Evolutionary conservation across 2,329 filamentous ascomycete species (phyloP).

Genomic region (Decorospora gaudefroyi): DNA sequence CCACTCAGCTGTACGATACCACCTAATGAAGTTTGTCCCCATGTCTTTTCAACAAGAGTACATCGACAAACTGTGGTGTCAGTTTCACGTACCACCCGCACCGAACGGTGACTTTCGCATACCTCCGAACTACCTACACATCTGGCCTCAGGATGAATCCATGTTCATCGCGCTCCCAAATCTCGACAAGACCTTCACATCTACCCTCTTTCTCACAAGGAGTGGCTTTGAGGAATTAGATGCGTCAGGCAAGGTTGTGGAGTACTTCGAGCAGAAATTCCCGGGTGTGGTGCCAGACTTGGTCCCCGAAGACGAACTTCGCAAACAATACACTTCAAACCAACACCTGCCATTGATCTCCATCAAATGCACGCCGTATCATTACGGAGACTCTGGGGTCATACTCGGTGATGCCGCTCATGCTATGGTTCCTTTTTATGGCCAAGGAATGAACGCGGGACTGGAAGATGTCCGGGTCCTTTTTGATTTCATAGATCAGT

Average conservation of each 20-base stretch:
- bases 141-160: slow-evolving; percentile 90
- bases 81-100: slow-evolving; percentile 76
- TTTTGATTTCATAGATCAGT: slow-evolving; percentile 77
- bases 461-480: slow-evolving; percentile 91
- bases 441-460: slow-evolving; percentile 96
- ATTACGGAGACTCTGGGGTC: slow-evolving; percentile 75
- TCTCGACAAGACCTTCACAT: slow-evolving; percentile 91
- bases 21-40: slow-evolving; percentile 91
- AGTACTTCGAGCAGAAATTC: slow-evolving; percentile 82
- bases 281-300: slow-evolving; percentile 76
- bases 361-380: slow-evolving; percentile 90
- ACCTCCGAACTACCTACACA: slow-evolving; percentile 91
- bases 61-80: slow-evolving; percentile 96
- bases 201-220: slow-evolving; percentile 86
- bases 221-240: slow-evolving; percentile 71
- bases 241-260: slow-evolving; percentile 61
- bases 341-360: slow-evolving; percentile 91
- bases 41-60: slow-evolving; percentile 95
- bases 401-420: slow-evolving; percentile 94
- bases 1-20: slow-evolving; percentile 86
- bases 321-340: slow-evolving; percentile 75
- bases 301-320: slow-evolving; percentile 69
- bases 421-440: slow-evolving; percentile 98
- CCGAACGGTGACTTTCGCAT: slow-evolving; percentile 68
- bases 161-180: slow-evolving; percentile 98